Base-by-base conservation (phyloP, 2,329 filamentous ascomycete genomes). In the Penicillium sp. region DNA sequence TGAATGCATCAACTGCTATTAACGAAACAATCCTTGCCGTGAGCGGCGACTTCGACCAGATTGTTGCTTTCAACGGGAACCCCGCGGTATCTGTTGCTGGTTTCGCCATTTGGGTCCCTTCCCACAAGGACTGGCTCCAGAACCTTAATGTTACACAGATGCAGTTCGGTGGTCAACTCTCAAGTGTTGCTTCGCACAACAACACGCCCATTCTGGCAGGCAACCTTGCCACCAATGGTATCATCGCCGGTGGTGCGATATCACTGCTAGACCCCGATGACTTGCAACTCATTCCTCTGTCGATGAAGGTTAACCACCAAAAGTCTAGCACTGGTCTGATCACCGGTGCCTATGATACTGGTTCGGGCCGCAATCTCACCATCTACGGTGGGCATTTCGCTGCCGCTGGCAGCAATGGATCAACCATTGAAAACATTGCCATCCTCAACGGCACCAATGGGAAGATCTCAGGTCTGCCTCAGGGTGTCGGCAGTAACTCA, bases 51-150 rank as follows among this genome's bases (percentile, higher is more conserved):
- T 99, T 99, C 72, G 82, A 84, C 16, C 79, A 86, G 53, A 85
- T 96, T 60, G 82, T 87, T 29, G 83, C 82, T 0, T 93, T 91
- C 65, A 65, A 79, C 36, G 79, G 80, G 61, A 87, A 87, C 63
- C 73, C 81, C 7, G 82, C 85, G 10, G 81, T 87, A 29, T 68
- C 82, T 9, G 89, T 87, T 0, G 75, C 85, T 50, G 92, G 92
- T 2, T 91, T 99, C 68, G 93, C 91, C 15, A 81, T 97, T 38
- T 99, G 94, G 94, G 88, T 97, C 8, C 90, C 90, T 3, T 95
- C 92, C 4, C 81, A 83, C 60, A 82, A 81, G 57, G 94, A 94
- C 70, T 99, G 94, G 94, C 80, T 99, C 16, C 86, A 91, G 69
- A 94, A 95, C 64, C 77, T 97, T 19, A 74, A 86, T 36, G 78